phyloP scores from a whole-genome alignment of 1,284 basidiomycete genomes.

The Mycena sp. region DNA sequence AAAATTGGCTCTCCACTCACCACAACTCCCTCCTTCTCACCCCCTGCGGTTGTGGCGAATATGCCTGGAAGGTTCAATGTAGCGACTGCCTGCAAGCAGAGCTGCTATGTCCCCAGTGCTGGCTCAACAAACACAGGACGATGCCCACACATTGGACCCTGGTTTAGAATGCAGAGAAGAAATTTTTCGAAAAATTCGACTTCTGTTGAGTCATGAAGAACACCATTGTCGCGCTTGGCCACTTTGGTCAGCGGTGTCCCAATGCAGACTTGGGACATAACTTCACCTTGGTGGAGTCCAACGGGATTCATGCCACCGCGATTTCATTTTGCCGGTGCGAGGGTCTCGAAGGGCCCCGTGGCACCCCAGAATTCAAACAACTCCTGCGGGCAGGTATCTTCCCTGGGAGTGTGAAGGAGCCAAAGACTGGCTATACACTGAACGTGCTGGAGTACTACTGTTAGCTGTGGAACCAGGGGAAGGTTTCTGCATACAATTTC shows the following conservation, averaged over 20 bases:
- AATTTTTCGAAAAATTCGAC: constrained; percentile 11
- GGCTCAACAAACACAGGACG: constrained; percentile 9
- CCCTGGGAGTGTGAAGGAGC: neutral
- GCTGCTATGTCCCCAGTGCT: constrained; percentile 13
- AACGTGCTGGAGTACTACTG: too few relatives aligned
- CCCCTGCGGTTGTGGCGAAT: neutral
- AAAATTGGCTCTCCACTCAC: neutral
- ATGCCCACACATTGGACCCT: constrained; percentile 20
- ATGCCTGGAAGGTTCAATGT: neutral
- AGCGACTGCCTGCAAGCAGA: constrained; percentile 3
- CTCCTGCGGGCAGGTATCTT: too few relatives aligned
- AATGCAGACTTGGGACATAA: too few relatives aligned
- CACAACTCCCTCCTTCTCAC: neutral
- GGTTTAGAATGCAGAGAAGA: neutral
- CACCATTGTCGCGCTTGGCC: neutral
- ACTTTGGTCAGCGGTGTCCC: constrained; percentile 11
- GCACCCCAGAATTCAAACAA: too few relatives aligned
- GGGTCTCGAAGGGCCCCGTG: too few relatives aligned
- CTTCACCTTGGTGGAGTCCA: too few relatives aligned
- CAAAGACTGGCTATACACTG: constrained; percentile 6
- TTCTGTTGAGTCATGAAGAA: constrained; percentile 9
- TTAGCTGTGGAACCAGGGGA: too few relatives aligned
- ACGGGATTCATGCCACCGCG: too few relatives aligned
- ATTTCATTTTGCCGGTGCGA: too few relatives aligned
- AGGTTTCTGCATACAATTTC: too few relatives aligned